A percentile compares a stretch with the other conserved stretches of the same genome.
These are phyloP conservation scores for Cynanchum wilfordii DNA, from an alignment of 257 asterid genomes.

Conservation along the genomic window DNA sequence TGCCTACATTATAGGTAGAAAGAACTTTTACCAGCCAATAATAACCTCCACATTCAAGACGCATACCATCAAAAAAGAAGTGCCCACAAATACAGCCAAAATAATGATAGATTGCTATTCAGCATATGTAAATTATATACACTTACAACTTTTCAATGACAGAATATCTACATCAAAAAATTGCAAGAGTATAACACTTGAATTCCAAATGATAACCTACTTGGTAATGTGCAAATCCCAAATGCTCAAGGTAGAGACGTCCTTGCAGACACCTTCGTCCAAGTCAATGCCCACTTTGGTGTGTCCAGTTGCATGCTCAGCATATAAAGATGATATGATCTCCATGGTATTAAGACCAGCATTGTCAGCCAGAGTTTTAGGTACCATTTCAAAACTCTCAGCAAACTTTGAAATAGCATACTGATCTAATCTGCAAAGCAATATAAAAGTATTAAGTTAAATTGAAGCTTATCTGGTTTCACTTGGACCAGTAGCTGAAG, in stretches of 20 bases:
- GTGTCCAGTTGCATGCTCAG: conserved; percentile 84
- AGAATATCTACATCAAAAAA: neutral
- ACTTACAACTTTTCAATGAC: neutral
- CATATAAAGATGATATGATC: conserved; percentile 80
- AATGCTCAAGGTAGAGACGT: conserved; percentile 46
- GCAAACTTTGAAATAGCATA: conserved; percentile 93
- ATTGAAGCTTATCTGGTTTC: neutral
- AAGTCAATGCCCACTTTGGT: conserved; percentile 78
- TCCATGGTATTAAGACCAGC: conserved; percentile 97
- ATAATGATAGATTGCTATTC: neutral
- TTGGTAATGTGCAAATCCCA: conserved; percentile 88
- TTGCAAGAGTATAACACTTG: too few species aligned
- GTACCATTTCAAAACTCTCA: conserved; percentile 96
- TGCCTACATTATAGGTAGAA: neutral
- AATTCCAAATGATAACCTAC: conserved; percentile 38
- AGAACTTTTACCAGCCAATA: neutral
- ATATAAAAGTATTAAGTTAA: neutral
- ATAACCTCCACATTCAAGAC: neutral
- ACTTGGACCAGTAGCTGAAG: neutral
- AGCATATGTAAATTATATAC: neutral
- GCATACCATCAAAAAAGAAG: neutral
- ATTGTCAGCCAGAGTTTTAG: conserved; percentile 91
- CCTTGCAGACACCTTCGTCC: conserved; percentile 81
- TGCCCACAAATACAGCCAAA: neutral
- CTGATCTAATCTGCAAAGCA: conserved; percentile 76